phyloP scores from a whole-genome alignment of 164 flowering plant genomes.

The Berberis thunbergii region DNA sequence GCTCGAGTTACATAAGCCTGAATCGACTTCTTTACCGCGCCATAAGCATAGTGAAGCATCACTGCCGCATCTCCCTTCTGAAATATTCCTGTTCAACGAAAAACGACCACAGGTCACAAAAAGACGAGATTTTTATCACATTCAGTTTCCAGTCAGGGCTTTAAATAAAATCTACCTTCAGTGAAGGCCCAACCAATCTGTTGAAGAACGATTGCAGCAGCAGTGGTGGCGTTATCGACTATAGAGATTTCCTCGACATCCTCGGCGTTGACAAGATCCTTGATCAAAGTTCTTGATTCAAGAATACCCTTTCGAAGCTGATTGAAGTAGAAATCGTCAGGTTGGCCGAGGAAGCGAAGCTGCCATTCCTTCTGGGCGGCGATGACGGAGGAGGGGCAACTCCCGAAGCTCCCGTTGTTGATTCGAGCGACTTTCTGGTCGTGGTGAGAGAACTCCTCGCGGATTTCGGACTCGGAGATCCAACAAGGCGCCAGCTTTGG shows the following conservation, averaged over 20 bases:
- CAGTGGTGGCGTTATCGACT: constrained; percentile 97
- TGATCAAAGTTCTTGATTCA: constrained; percentile 42
- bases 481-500: constrained; percentile 23
- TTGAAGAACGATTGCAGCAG: constrained; percentile 78
- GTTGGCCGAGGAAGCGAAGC: constrained; percentile 59
- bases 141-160: no score
- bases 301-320: constrained; percentile 41
- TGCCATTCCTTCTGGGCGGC: constrained; percentile 59
- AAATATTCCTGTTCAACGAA: not conserved
- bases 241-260: constrained; percentile 63
- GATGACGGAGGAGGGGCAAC: constrained; percentile 63
- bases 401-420: constrained; percentile 96
- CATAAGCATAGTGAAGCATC: constrained; percentile 82
- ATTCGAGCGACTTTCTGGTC: constrained; percentile 53
- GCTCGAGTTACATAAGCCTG: constrained; percentile 69
- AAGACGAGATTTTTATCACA: no score
- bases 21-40: constrained; percentile 85
- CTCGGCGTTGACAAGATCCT: constrained; percentile 57
- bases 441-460: constrained; percentile 78
- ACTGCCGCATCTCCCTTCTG: constrained; percentile 57
- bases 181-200: constrained; percentile 53
- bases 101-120: no score
- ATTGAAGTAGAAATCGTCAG: constrained; percentile 76
- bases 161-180: constrained; percentile 28
- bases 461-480: constrained; percentile 10